Evolutionary conservation across 1,284 basidiomycete species (phyloP), one percentile per base, ranked within the genome.

Genomic region (Rhodotorula glutinis): DNA sequence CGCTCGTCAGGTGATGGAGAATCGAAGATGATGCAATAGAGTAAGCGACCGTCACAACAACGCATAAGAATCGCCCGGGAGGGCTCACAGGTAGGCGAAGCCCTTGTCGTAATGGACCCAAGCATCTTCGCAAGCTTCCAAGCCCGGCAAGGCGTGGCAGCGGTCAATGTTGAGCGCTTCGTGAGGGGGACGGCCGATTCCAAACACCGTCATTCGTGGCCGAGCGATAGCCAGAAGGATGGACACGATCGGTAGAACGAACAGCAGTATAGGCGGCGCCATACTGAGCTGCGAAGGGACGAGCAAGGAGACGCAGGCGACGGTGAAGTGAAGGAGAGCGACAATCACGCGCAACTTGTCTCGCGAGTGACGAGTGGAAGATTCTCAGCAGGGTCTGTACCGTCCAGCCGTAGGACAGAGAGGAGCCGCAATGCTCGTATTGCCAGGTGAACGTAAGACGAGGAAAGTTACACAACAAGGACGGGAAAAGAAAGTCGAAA

Each of bases 81-180:
- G 21, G 1, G 62, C 70, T 27, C 29, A 67, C 71, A 70, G 63
- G 52, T 67, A 72, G 3, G 69, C 68, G 8, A 46, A 25, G 1
- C 57, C 65, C 11, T n/a, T 13, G 11, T 51, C 54, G 14, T 70
- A 56, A 33, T 65, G 58, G 2, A 67, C 55, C 69, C 67, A 70
- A 5, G 66, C 69, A 27, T 70, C 67, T 33, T 72, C 66, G 54
- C 65, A 70, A 4, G 53, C 67, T 7, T 54, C 59, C 23, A 67
- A 60, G 3, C 57, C 67, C 60, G 47, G 33, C 1, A 57, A 19
- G 29, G 52, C 30, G 25, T 23, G 2, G 30, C 70, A 71, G 14
- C 57, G 55, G 19, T 27, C 40, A 47, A 65, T 61, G 58, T 69
- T 58, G 53, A 69, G 47, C 17, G 46, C 43, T 2, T 53, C 57